Conservation (phyloP, 768 basidiomycete genomes). For the Russula griseocarnosa region DNA sequence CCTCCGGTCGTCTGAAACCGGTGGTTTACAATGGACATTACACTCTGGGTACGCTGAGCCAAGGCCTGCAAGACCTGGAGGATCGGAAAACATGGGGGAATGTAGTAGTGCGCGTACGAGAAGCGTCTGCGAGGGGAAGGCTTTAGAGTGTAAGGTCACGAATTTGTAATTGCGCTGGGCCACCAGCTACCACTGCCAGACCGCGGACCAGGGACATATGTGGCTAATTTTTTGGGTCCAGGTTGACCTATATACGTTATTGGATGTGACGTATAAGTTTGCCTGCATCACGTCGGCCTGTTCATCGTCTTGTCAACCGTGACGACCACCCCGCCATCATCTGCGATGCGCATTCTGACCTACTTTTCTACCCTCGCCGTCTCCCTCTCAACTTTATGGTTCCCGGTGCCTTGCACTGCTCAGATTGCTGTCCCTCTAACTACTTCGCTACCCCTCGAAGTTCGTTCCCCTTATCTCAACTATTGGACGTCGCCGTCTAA, state of each 20-base stretch:
- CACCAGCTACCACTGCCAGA: background rate
- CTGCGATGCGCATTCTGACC: slow-evolving; percentile 4
- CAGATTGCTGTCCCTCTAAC: background rate
- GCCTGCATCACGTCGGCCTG: background rate
- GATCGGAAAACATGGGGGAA: slow-evolving; percentile 91
- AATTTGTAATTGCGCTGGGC: background rate
- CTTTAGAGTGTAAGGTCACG: slow-evolving; percentile 34
- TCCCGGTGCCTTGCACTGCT: background rate
- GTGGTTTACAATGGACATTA: slow-evolving; percentile 67
- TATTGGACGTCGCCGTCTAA: slow-evolving; percentile 8
- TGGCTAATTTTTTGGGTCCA: background rate
- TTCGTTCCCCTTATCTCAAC: slow-evolving; percentile 25
- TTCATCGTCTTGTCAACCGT: background rate
- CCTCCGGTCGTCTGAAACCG: slow-evolving; percentile 60
- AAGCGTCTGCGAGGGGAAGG: slow-evolving; percentile 46
- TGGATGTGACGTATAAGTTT: background rate
- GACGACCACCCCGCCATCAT: background rate
- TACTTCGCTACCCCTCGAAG: slow-evolving; percentile 10
- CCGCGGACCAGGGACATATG: no score
- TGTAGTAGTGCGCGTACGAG: slow-evolving; percentile 61
- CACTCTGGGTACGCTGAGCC: slow-evolving; percentile 58
- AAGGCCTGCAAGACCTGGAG: slow-evolving; percentile 74
- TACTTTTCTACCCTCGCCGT: background rate
- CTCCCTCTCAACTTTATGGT: background rate
- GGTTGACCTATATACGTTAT: background rate